Base-by-base conservation (phyloP, 495 filamentous ascomycete genomes). In the Astrothelium subdiscretum region DNA sequence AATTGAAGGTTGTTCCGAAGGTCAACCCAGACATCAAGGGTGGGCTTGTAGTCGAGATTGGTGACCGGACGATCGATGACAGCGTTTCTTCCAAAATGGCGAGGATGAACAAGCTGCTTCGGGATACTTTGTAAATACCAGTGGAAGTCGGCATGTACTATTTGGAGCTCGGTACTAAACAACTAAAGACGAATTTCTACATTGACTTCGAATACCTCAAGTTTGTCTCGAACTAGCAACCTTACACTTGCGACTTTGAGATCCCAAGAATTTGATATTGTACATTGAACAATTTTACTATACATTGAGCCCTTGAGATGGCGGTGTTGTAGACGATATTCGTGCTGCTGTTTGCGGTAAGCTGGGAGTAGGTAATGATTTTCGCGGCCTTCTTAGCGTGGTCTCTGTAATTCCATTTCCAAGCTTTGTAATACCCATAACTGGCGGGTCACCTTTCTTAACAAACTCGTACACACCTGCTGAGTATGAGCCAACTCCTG, bases 81-180 rank as follows among this genome's bases (percentile, higher is more conserved):
- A 92, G 87, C 79, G 90, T 98, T 68, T 94, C 94, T 15, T 80
- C 89, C 72, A 94, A 90, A 85, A 88, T 98, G 77, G 81, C 88
- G 75, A 95, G 91, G 83, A 87, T 97, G 85, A 98, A 97, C 88
- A 98, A 98, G 86, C 87, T 96, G 73, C 87, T 98, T 70, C 90
- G 83, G 65, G 95, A 98, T 79, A 83, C 88, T 74, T 78, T 97
- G 86, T 98, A 91, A 91, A 91, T 77, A 67, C 67, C 2, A 26
- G 20, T 27, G 48, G 20, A 27, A 2, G 48, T 10, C 29, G 6
- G 48, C 48, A 27, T 54, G 48, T 54, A 54, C 26, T 5, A 48
- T 54, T 29, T 54, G 29, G 48, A 54, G 48, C 48, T 10, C 24
- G n/a, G 26, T 10, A 27, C 24, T 24, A 54, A 54, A 29, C 5